Conservation (phyloP, 441 rosid genomes). For the Gossypium lobatum region DNA sequence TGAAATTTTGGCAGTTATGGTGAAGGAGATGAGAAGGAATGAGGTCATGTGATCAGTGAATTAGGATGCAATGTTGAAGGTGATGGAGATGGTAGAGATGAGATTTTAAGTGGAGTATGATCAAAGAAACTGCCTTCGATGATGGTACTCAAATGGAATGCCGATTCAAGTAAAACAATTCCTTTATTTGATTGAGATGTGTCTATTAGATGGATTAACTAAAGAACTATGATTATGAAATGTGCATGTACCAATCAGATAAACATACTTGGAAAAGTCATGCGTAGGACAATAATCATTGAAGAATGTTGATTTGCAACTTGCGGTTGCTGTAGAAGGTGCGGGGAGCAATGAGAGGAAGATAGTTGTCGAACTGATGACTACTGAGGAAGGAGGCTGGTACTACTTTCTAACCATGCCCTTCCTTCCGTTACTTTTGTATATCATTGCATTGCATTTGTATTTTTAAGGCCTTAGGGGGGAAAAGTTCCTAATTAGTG, state of each 20-base stretch:
- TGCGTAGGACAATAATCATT: neutral
- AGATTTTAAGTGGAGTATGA: neutral
- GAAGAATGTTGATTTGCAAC: neutral
- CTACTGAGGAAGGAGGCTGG: neutral
- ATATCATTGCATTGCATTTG: conserved; percentile 1
- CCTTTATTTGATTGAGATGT: neutral
- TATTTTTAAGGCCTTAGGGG: neutral
- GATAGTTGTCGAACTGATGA: neutral
- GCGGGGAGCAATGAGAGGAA: neutral
- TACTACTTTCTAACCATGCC: neutral
- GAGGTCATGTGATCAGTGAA: neutral
- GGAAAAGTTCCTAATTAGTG: neutral
- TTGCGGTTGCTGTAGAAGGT: neutral
- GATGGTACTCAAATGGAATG: neutral
- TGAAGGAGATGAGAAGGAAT: conserved; percentile 2
- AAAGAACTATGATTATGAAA: neutral
- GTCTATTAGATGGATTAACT: neutral
- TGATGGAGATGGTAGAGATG: neutral
- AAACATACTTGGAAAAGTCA: neutral
- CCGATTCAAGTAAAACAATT: neutral
- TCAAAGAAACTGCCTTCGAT: neutral
- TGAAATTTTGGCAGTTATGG: neutral
- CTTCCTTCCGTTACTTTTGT: neutral
- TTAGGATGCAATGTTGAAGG: conserved; percentile 3
- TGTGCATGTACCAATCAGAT: neutral